Percentiles rank a stretch among this genome's conserved stretches.
phyloP scores from a whole-genome alignment of 2,329 filamentous ascomycete species.

The Teratosphaeria viscida region DNA sequence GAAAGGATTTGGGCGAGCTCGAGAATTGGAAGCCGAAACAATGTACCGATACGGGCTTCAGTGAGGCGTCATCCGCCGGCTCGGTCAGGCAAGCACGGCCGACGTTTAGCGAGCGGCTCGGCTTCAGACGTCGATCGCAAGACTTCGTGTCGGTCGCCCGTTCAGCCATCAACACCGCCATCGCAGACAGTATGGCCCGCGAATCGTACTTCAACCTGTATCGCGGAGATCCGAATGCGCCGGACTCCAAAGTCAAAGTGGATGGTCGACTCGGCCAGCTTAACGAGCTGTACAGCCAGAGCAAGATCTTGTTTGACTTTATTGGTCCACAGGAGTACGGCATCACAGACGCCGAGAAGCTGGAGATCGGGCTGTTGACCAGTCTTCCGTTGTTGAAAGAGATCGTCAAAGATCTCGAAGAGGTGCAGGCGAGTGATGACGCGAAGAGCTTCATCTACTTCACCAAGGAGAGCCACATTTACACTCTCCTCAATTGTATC shows the following conservation, averaged over 20 bases:
- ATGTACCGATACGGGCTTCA: slow-evolving; percentile 9
- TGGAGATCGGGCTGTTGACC: slow-evolving; percentile 94
- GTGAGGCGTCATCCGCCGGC: neutral
- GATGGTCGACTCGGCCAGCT: slow-evolving; percentile 80
- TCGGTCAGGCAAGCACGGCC: neutral
- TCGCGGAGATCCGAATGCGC: slow-evolving; percentile 51
- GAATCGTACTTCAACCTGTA: slow-evolving; percentile 81
- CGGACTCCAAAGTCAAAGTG: slow-evolving; percentile 58
- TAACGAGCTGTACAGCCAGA: slow-evolving; percentile 82
- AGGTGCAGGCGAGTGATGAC: slow-evolving; percentile 88
- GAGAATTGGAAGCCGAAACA: slow-evolving; percentile 10
- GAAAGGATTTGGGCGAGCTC: slow-evolving; percentile 8
- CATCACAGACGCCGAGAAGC: slow-evolving; percentile 87
- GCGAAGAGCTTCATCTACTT: slow-evolving; percentile 98
- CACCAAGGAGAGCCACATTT: slow-evolving; percentile 98
- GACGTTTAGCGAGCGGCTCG: slow-evolving; percentile 36
- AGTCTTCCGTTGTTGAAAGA: slow-evolving; percentile 89
- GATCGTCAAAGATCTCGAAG: slow-evolving; percentile 92
- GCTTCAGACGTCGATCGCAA: slow-evolving; percentile 44
- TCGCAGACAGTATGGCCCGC: slow-evolving; percentile 33
- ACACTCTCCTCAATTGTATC: slow-evolving; percentile 95
- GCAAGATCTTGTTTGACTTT: slow-evolving; percentile 94
- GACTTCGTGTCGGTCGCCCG: slow-evolving; percentile 21
- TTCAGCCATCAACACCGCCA: slow-evolving; percentile 4
- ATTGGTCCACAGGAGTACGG: slow-evolving; percentile 98